These are phyloP conservation scores for Nakaseomyces delphensis DNA, from an alignment of 1,139 yeast genomes.

Conservation along the genomic window DNA sequence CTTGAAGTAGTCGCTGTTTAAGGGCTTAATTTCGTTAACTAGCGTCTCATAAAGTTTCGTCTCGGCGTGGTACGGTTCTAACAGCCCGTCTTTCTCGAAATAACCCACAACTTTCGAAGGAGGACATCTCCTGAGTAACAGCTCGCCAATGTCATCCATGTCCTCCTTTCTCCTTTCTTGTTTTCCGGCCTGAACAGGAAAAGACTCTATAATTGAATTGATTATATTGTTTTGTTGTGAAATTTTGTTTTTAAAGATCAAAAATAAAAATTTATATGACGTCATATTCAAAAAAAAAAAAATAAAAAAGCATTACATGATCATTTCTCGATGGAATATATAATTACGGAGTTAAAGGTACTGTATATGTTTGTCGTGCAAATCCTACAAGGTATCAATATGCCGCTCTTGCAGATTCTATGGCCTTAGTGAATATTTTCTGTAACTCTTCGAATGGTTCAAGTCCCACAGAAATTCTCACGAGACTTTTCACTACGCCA, in stretches of 20 bases:
- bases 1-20: neutral
- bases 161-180: neutral
- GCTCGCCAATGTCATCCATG: neutral
- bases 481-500: constrained; percentile 76
- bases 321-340: no score
- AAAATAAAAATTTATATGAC: no score
- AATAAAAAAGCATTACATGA: no score
- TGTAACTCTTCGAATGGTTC: constrained; percentile 41
- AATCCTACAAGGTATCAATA: neutral
- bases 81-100: neutral
- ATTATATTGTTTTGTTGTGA: no score
- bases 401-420: constrained; percentile 31
- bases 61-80: neutral
- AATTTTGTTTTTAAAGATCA: no score
- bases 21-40: neutral
- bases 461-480: constrained; percentile 79
- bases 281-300: constrained; percentile 1
- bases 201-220: neutral
- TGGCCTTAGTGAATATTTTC: constrained; percentile 41
- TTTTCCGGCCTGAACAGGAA: no score
- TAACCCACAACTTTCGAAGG: neutral
- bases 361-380: no score
- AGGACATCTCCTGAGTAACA: constrained; percentile 2
- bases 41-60: neutral
- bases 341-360: no score